Evolutionary conservation across 2,329 filamentous ascomycete genomes (phyloP).

Genomic region (Colletotrichum ledebouriae): DNA sequence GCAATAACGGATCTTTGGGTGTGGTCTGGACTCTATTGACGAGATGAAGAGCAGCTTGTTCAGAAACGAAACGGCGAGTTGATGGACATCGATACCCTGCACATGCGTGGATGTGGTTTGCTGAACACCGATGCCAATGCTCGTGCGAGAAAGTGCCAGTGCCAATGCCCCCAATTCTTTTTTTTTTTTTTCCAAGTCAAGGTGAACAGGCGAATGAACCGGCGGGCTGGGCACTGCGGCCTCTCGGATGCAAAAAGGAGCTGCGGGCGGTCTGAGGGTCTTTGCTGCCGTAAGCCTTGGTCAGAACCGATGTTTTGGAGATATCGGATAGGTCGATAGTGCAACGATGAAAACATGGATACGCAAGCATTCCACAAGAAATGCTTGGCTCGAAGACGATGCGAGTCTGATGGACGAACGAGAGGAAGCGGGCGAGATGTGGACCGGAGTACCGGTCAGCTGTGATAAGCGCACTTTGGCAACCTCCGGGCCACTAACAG

Average conservation of each 20-base stretch:
- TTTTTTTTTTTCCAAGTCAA: neutral
- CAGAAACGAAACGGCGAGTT: constrained; percentile 27
- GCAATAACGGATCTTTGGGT: neutral
- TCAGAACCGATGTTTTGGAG: constrained; percentile 34
- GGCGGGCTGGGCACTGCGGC: constrained; percentile 29
- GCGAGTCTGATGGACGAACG: constrained; percentile 19
- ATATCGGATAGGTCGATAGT: constrained; percentile 18
- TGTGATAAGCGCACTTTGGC: constrained; percentile 19
- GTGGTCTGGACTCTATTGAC: constrained; percentile 26
- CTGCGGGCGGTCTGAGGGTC: constrained; percentile 24
- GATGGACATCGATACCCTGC: constrained; percentile 34
- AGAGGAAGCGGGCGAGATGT: constrained; percentile 7
- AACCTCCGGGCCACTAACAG: constrained; percentile 14
- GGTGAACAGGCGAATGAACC: constrained; percentile 25
- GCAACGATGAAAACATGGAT: constrained; percentile 17
- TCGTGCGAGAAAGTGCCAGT: constrained; percentile 6
- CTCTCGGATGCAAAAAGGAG: constrained; percentile 29
- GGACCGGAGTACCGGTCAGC: constrained; percentile 33
- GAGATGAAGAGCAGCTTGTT: constrained; percentile 2
- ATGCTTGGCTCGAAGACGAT: constrained; percentile 25
- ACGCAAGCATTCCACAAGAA: constrained; percentile 36
- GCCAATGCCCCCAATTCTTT: neutral
- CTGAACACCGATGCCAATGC: constrained; percentile 25
- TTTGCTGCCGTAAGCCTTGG: constrained; percentile 37
- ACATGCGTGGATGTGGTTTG: constrained; percentile 25